A percentile compares a stretch with the other conserved stretches of the same genome.
These are phyloP conservation scores for Diaporthe ilicicola DNA, from an alignment of 2,329 filamentous ascomycete genomes.

Conservation along the genomic window DNA sequence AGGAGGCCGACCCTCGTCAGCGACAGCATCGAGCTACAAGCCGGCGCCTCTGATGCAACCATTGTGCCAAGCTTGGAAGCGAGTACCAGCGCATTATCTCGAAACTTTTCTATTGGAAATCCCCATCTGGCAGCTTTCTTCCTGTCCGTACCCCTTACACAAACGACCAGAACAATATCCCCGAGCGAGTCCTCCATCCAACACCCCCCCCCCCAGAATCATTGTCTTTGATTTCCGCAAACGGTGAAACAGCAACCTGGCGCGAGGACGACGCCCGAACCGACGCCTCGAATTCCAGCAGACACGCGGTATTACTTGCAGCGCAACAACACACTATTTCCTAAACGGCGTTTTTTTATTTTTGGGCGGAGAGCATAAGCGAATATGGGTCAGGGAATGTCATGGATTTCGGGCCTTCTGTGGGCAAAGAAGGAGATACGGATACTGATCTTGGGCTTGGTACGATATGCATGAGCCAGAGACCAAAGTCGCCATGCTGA, in stretches of 20 bases:
- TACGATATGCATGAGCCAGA: constrained; percentile 51
- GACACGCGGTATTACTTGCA: constrained; percentile 1
- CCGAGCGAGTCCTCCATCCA: background rate
- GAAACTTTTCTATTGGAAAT: constrained; percentile 29
- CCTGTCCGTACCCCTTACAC: background rate
- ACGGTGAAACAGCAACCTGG: constrained; percentile 22
- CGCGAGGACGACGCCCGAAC: constrained; percentile 21
- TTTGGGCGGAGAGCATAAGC: constrained; percentile 30
- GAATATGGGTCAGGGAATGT: constrained; percentile 71
- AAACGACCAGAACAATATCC: background rate
- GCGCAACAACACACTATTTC: constrained; percentile 6
- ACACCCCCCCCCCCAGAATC: background rate
- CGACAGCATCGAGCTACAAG: constrained; percentile 16
- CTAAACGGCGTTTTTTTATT: constrained; percentile 15
- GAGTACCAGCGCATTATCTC: constrained; percentile 27
- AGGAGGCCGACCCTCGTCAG: constrained; percentile 14
- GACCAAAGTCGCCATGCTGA: constrained; percentile 22
- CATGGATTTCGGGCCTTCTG: constrained; percentile 76
- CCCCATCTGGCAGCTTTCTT: background rate
- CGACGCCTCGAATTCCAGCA: constrained; percentile 14
- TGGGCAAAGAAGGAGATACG: constrained; percentile 98
- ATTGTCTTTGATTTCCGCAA: constrained; percentile 15
- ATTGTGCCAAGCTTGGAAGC: constrained; percentile 30
- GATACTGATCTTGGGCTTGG: constrained; percentile 92
- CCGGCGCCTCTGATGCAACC: constrained; percentile 31